Conservation (phyloP, 208 protist genomes). For the Kentomonas sorsogonicus region DNA sequence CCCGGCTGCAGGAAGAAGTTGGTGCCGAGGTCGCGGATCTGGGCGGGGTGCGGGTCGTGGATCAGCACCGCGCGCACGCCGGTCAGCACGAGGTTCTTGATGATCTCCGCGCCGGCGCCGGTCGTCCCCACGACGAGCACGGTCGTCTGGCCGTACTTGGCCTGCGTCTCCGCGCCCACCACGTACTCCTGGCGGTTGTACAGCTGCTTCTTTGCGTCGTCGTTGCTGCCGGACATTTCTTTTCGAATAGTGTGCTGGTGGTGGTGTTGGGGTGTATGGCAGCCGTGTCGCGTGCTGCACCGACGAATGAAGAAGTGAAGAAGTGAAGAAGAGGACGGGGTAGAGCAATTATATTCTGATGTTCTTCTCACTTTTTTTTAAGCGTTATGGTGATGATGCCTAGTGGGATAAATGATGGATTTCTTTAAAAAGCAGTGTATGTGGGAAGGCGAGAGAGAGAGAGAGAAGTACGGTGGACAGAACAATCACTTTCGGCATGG, state of each 20-base stretch:
- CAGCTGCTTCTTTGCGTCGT: slow-evolving; percentile 74
- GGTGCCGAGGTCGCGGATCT: slow-evolving; percentile 58
- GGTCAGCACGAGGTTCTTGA: slow-evolving; percentile 88
- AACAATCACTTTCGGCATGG: too few relatives aligned
- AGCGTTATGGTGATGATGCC: too few relatives aligned
- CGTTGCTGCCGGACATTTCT: slow-evolving; percentile 11
- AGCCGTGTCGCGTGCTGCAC: too few relatives aligned
- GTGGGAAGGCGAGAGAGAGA: too few relatives aligned
- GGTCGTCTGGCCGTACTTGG: slow-evolving; percentile 69
- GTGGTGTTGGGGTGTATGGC: too few relatives aligned
- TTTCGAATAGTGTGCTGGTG: not conserved
- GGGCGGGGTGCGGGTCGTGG: slow-evolving; percentile 37
- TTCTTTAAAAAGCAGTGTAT: too few relatives aligned
- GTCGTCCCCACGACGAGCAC: slow-evolving; percentile 82
- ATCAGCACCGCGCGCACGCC: slow-evolving; percentile 71
- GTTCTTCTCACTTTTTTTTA: too few relatives aligned
- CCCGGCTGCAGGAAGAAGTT: slow-evolving; percentile 71
- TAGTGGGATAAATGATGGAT: too few relatives aligned
- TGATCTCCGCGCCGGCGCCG: slow-evolving; percentile 83
- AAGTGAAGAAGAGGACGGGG: too few relatives aligned
- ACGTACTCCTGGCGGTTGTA: slow-evolving; percentile 93
- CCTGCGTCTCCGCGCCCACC: slow-evolving; percentile 84
- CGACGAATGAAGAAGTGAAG: too few relatives aligned
- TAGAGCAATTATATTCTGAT: too few relatives aligned
- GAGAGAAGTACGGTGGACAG: too few relatives aligned